These are phyloP conservation scores for Galeopsis tetrahit DNA, from an alignment of 257 asterid genomes.

Conservation along the genomic window DNA sequence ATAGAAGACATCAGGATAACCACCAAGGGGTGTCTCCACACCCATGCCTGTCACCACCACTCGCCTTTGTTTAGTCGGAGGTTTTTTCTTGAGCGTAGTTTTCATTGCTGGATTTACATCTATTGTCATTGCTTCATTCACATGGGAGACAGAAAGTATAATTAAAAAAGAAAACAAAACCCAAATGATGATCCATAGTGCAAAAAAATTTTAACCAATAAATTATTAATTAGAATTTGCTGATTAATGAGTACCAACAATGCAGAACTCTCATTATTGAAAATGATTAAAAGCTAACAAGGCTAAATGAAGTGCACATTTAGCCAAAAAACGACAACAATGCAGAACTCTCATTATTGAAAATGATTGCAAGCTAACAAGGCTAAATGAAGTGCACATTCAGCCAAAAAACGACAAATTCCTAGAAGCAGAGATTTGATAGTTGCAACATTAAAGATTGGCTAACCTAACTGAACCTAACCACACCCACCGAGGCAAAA, in stretches of 20 bases:
- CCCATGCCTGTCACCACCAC: slow-evolving; percentile 99
- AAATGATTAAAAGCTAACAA: slow-evolving; percentile 23
- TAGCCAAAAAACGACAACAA: slow-evolving; percentile 6
- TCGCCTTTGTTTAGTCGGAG: slow-evolving; percentile 68
- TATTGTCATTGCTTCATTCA: slow-evolving; percentile 50
- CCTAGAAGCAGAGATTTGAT: slow-evolving; percentile 4
- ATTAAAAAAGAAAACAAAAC: background rate
- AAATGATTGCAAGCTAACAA: slow-evolving; percentile 21
- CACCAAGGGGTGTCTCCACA: slow-evolving; percentile 83
- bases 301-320: slow-evolving; percentile 36
- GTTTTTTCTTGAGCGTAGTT: slow-evolving; percentile 57
- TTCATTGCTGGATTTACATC: slow-evolving; percentile 62
- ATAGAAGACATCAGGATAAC: slow-evolving; percentile 78
- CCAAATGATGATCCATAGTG: slow-evolving; percentile 22
- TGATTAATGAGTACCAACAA: background rate
- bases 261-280: slow-evolving; percentile 14
- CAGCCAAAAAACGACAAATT: slow-evolving; percentile 22
- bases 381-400: slow-evolving; percentile 36
- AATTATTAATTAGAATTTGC: background rate
- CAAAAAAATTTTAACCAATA: background rate
- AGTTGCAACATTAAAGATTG: slow-evolving; percentile 36
- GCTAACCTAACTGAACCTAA: slow-evolving; percentile 46
- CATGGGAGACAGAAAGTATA: slow-evolving; percentile 24
- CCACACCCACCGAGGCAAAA: slow-evolving; percentile 41
- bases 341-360: slow-evolving; percentile 14